A percentile compares a stretch with the other conserved stretches of the same genome.
Conservation (phyloP, 257 asterid genomes). For the Solanum chaucha region DNA sequence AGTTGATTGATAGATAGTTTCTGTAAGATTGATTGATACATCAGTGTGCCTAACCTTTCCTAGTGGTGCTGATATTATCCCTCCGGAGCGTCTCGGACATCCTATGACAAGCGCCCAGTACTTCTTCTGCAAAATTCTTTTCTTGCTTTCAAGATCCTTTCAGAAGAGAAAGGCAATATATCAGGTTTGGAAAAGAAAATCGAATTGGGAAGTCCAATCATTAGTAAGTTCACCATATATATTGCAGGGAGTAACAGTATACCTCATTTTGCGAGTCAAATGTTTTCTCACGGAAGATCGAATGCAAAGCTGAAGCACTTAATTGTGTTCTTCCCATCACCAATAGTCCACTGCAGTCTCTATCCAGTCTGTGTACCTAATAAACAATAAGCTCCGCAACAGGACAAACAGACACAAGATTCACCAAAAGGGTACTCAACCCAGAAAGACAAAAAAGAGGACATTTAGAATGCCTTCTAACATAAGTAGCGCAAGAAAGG, state of each 20-base stretch:
- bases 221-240: neutral
- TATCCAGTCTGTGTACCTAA: constrained; percentile 96
- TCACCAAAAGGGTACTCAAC: neutral
- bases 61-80: constrained; percentile 63
- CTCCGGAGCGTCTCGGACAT: constrained; percentile 64
- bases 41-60: constrained; percentile 41
- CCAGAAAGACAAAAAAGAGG: neutral
- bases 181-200: neutral
- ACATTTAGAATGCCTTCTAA: neutral
- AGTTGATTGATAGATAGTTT: neutral
- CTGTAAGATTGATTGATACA: neutral
- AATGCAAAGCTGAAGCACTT: constrained; percentile 75
- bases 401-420: constrained; percentile 11
- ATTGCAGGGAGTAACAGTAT: constrained; percentile 4
- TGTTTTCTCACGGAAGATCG: constrained; percentile 90
- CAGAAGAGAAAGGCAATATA: neutral
- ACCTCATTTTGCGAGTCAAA: constrained; percentile 48
- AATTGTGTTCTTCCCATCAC: constrained; percentile 90
- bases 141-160: constrained; percentile 40
- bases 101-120: constrained; percentile 96
- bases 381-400: constrained; percentile 28
- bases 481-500: neutral
- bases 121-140: constrained; percentile 46
- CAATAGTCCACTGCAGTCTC: constrained; percentile 91
- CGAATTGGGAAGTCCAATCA: neutral